Evolutionary conservation across 169 alveolate species (phyloP).

Genomic region (Plasmodium chabaudi): DNA sequence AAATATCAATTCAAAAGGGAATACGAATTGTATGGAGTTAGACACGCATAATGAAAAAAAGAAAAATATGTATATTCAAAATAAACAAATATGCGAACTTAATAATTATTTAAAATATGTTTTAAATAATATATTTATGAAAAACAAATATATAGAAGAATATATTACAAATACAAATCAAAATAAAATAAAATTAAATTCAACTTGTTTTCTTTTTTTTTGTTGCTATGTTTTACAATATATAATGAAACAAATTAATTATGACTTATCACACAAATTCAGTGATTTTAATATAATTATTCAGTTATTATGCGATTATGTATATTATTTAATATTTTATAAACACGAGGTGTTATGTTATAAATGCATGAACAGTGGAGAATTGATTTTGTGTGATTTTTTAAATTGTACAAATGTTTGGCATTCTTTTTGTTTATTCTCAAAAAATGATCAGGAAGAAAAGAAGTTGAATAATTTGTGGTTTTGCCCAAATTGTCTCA

Average conservation of each 20-base stretch:
- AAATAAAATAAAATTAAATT: constrained; percentile 41
- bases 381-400: constrained; percentile 81
- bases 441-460: constrained; percentile 32
- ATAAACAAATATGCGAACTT: constrained; percentile 24
- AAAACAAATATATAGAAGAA: constrained; percentile 39
- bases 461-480: constrained; percentile 12
- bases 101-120: constrained; percentile 58
- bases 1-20: constrained; percentile 7
- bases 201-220: constrained; percentile 53
- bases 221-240: constrained; percentile 36
- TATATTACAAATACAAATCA: constrained; percentile 13
- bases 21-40: constrained; percentile 5
- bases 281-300: constrained; percentile 31
- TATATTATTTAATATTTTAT: constrained; percentile 46
- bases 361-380: constrained; percentile 84
- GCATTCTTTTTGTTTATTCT: constrained; percentile 82
- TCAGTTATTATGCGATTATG: constrained; percentile 63
- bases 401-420: constrained; percentile 78
- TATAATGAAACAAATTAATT: constrained; percentile 52
- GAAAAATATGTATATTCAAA: constrained; percentile 40
- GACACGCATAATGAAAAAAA: constrained; percentile 34
- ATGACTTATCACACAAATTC: constrained; percentile 19
- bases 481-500: constrained; percentile 78
- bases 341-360: constrained; percentile 80
- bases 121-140: constrained; percentile 27